phyloP scores from a whole-genome alignment of 176 grass and related monocot species.

The Oryza meridionalis region DNA sequence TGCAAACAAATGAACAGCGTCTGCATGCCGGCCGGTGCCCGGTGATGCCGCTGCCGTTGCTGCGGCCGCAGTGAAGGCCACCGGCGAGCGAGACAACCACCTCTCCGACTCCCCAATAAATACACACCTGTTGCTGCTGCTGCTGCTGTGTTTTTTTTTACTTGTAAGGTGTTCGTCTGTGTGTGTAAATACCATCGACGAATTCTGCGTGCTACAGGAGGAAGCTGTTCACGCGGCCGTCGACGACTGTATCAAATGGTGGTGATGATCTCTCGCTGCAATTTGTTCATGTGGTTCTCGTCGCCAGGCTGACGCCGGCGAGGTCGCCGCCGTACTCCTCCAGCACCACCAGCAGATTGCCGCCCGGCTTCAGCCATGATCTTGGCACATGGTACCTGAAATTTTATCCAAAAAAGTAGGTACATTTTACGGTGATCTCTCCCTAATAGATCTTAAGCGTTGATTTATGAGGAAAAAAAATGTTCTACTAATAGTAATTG shows the following conservation, averaged over 20 bases:
- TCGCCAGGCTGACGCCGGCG: slow-evolving; percentile 51
- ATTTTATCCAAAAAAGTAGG: too few relatives aligned
- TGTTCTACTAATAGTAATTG: too few relatives aligned
- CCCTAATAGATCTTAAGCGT: too few relatives aligned
- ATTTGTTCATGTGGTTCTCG: slow-evolving; percentile 45
- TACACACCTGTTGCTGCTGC: not conserved
- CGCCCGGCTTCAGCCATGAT: slow-evolving; percentile 73
- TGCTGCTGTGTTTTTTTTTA: not conserved
- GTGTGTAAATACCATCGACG: slow-evolving; percentile 32
- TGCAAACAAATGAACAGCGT: not conserved
- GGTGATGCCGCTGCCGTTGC: slow-evolving; percentile 8
- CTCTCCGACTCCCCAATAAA: slow-evolving; percentile 18
- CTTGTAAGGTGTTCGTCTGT: not conserved
- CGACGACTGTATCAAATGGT: not conserved
- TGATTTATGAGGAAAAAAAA: too few relatives aligned
- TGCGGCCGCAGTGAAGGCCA: slow-evolving; percentile 45
- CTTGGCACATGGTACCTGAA: slow-evolving; percentile 79
- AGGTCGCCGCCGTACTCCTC: slow-evolving; percentile 78
- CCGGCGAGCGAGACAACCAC: not conserved
- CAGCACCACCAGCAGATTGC: slow-evolving; percentile 70
- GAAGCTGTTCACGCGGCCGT: not conserved
- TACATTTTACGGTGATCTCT: too few relatives aligned
- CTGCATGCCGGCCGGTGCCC: slow-evolving; percentile 24
- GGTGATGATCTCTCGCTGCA: not conserved
- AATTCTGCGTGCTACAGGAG: not conserved